Evolutionary conservation across 192 early-diverging fungal genomes (phyloP).

Genomic region (Obelidium mucronatum): DNA sequence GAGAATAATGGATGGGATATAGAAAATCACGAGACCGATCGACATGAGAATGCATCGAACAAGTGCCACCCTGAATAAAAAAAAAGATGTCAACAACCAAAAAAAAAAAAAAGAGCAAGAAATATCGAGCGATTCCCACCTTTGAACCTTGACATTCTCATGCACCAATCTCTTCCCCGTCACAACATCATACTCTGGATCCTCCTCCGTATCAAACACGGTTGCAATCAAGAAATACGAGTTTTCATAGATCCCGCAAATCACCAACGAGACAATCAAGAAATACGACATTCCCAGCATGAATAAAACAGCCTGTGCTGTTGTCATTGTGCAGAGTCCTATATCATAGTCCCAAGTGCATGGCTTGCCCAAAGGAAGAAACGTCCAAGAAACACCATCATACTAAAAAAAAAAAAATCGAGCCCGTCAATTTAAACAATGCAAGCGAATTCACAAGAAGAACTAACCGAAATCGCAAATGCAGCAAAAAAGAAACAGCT

Average conservation of each 20-base stretch:
- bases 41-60: conserved; percentile 26
- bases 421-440: not conserved
- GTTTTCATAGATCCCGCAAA: conserved; percentile 24
- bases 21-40: conserved; percentile 25
- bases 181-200: not conserved
- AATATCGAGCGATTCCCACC: not conserved
- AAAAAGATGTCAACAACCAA: too few species aligned
- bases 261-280: not conserved
- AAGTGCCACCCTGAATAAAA: not conserved
- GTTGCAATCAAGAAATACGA: conserved; percentile 28
- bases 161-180: not conserved
- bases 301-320: not conserved
- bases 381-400: conserved; percentile 12
- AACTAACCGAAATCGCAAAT: not conserved
- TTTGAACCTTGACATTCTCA: conserved; percentile 14
- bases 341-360: not conserved
- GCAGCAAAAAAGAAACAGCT: not conserved
- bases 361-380: conserved; percentile 13
- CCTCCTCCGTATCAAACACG: conserved; percentile 7
- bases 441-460: not conserved
- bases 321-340: not conserved
- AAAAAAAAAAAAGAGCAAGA: too few species aligned
- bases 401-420: not conserved
- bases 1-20: conserved; percentile 8
- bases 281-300: conserved; percentile 8